Base-by-base conservation (phyloP, 345 rosid species). In the Gossypium longicalyx region DNA sequence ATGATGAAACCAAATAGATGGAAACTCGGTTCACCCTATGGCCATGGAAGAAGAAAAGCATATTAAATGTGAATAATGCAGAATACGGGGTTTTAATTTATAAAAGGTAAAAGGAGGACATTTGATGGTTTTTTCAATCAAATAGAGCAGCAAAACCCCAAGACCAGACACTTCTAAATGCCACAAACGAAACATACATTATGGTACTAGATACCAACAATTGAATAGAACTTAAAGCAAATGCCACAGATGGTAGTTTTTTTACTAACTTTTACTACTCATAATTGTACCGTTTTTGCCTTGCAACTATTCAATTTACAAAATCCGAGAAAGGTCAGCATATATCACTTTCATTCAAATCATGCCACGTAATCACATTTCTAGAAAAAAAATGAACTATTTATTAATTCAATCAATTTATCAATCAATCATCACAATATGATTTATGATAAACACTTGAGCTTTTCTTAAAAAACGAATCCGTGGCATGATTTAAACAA, bases 21-120 rank as follows among this genome's bases (percentile, higher is more conserved):
- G 84, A 96, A 96, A 85, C 98, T 96, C 9, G 99, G 99, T 78
- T 96, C 98, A 67, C 99, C 87, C 99, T 96, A 74, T 54, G 20
- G 45, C 63, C 79, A 80, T 54, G 52, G 7, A 64, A 72, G 65
- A 75, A 74, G 48, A 43, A 73, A 76, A 7, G 68, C n/a, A 13
- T 29, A 29, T 1, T 11, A 22, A 10, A 19, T 44, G 23, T 16
- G 13, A 63, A 38, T 63, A 34, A 16, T 0, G 48, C 7, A 17
- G 22, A 63, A 63, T 12, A 38, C 13, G 4, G 10, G 12, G 3
- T 16, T 34, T 44, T 2, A 2, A 38, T 17, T 17, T 41, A 63
- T 17, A 63, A 38, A 38, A 47, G n/a, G 9, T 17, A 63, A 17
- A 29, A 38, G 0, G 13, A 17, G 1, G 23, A 38, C 41, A 17